Evolutionary conservation across 495 filamentous ascomycete species (phyloP).

Genomic region (Baudoinia panamericana): DNA sequence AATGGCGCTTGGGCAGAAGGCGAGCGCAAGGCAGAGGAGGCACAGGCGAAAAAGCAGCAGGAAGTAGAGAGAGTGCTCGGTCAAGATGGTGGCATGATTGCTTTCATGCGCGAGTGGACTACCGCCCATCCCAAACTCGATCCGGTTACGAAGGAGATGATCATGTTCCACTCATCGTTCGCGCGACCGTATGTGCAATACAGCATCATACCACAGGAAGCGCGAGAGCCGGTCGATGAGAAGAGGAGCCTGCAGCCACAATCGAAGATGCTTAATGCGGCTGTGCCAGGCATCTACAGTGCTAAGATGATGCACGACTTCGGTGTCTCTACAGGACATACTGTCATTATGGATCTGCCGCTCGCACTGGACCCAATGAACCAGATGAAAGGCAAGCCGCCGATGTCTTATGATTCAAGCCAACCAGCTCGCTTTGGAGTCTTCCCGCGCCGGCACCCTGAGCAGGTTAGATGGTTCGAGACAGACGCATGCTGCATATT

Average conservation of each 20-base stretch:
- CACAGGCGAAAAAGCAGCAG: not conserved
- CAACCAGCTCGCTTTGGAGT: constrained; percentile 46
- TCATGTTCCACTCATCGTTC: constrained; percentile 50
- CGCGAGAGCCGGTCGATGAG: not conserved
- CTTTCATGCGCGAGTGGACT: constrained; percentile 53
- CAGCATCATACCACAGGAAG: constrained; percentile 38
- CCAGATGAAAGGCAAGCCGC: constrained; percentile 37
- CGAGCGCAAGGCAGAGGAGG: constrained; percentile 23
- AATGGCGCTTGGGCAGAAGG: constrained; percentile 41
- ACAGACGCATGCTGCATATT: constrained; percentile 51
- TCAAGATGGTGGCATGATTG: constrained; percentile 42
- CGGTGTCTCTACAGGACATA: constrained; percentile 45
- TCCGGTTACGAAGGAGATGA: constrained; percentile 43
- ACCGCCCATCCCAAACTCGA: constrained; percentile 56
- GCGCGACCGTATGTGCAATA: constrained; percentile 51
- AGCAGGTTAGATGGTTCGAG: constrained; percentile 47
- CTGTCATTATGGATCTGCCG: constrained; percentile 53
- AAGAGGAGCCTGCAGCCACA: not conserved
- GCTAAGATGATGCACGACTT: constrained; percentile 64
- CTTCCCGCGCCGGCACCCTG: constrained; percentile 45
- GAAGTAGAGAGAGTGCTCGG: constrained; percentile 17
- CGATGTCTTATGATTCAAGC: constrained; percentile 41
- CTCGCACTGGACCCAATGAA: constrained; percentile 49
- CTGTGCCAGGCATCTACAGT: constrained; percentile 42
- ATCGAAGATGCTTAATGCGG: constrained; percentile 31